These are phyloP conservation scores for Urtica urens DNA, from an alignment of 306 rosid genomes.

Conservation along the genomic window DNA sequence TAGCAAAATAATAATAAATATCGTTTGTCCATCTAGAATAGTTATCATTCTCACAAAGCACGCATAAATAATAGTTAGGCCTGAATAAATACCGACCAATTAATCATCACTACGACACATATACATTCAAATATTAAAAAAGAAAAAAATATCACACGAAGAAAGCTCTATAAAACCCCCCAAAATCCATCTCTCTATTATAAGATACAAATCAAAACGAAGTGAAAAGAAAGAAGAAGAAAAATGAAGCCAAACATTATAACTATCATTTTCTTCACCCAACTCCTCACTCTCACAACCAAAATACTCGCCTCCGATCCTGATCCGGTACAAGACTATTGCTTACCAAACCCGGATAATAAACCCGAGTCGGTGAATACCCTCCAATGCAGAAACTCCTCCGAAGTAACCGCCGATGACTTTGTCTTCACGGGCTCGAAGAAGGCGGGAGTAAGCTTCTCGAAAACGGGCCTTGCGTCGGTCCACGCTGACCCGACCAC, in stretches of 20 bases:
- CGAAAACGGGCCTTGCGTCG: conserved; percentile 44
- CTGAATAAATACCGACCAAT: too few relatives aligned
- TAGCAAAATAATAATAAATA: conserved; percentile 2
- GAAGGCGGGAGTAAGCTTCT: conserved; percentile 48
- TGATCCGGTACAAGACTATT: conserved; percentile 83
- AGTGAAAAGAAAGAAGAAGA: background rate
- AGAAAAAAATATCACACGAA: too few relatives aligned
- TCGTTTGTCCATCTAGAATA: conserved; percentile 24
- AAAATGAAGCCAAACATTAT: conserved; percentile 33
- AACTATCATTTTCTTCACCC: conserved; percentile 21
- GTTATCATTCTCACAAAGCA: conserved; percentile 9
- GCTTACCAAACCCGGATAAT: conserved; percentile 71
- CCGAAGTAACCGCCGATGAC: conserved; percentile 53
- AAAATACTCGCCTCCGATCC: conserved; percentile 69
- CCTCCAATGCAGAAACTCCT: conserved; percentile 66
- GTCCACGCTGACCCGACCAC: conserved; percentile 38
- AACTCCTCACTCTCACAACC: conserved; percentile 9
- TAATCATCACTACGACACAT: too few relatives aligned
- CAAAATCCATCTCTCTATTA: conserved; percentile 2
- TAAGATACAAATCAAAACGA: conserved; percentile 1
- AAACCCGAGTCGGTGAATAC: conserved; percentile 24
- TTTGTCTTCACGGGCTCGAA: conserved; percentile 53
- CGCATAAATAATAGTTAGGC: conserved; percentile 22
- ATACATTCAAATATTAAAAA: too few relatives aligned
- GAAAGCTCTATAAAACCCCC: conserved; percentile 39